Evolutionary conservation across 2,329 filamentous ascomycete genomes (phyloP).

Genomic region (Clarireedia paspali): DNA sequence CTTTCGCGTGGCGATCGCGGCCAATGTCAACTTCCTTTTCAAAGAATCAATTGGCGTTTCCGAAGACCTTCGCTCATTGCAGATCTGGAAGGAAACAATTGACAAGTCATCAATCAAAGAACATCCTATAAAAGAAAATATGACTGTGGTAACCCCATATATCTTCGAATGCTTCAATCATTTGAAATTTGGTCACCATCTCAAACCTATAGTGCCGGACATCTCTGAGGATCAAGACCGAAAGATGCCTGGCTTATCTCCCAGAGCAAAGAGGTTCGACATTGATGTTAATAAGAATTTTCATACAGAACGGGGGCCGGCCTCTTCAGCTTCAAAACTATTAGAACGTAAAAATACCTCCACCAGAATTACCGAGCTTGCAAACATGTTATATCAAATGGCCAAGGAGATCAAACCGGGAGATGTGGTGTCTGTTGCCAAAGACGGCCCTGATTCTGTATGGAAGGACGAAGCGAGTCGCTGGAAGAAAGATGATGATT

Average conservation of each 20-base stretch:
- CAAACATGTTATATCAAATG: slow-evolving; percentile 21
- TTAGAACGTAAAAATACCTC: neutral
- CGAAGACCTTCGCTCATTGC: slow-evolving; percentile 21
- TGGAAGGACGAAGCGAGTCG: slow-evolving; percentile 48
- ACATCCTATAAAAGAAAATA: slow-evolving; percentile 20
- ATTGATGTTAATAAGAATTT: neutral
- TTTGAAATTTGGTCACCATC: slow-evolving; percentile 48
- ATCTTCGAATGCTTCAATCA: slow-evolving; percentile 56
- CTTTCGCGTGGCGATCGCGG: slow-evolving; percentile 53
- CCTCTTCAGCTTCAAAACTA: no score
- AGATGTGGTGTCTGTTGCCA: slow-evolving; percentile 41
- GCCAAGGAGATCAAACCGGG: slow-evolving; percentile 43
- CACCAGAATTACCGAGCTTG: no score
- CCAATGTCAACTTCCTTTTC: slow-evolving; percentile 55
- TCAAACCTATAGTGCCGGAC: slow-evolving; percentile 34
- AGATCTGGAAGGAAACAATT: slow-evolving; percentile 32
- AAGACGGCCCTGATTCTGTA: slow-evolving; percentile 38
- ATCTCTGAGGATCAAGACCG: neutral
- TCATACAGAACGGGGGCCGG: no score
- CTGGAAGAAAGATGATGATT: slow-evolving; percentile 37
- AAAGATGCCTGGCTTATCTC: neutral
- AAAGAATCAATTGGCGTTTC: slow-evolving; percentile 49
- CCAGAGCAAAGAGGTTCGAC: neutral
- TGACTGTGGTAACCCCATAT: slow-evolving; percentile 65
- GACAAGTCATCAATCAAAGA: slow-evolving; percentile 25